Percentiles rank a stretch among this genome's conserved stretches.
phyloP scores from a whole-genome alignment of 2,329 filamentous ascomycete genomes.

The Trichoderma asperellum region DNA sequence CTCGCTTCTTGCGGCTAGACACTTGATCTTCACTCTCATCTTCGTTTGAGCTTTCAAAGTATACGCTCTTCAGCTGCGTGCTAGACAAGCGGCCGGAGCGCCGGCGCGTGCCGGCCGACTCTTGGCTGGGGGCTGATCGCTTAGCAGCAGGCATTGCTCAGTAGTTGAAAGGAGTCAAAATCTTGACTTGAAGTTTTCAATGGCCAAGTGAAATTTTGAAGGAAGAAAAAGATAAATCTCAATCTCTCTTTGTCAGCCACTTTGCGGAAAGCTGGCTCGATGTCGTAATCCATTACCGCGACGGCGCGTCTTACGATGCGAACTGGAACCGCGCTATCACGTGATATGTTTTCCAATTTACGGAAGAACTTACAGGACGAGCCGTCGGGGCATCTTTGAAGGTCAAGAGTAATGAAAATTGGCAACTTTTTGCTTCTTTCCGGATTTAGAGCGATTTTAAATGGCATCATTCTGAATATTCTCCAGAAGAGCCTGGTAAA shows the following conservation, averaged over 20 bases:
- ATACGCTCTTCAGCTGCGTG: constrained; percentile 54
- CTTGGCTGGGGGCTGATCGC: constrained; percentile 40
- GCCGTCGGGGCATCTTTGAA: not conserved
- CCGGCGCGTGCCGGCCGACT: constrained; percentile 44
- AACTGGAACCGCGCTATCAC: constrained; percentile 35
- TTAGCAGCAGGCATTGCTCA: constrained; percentile 47
- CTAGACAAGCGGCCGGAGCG: constrained; percentile 53
- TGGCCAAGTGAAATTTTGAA: not conserved
- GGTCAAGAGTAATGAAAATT: not conserved
- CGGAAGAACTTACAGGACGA: not conserved
- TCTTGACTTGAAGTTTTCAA: not conserved
- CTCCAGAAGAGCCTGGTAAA: not conserved
- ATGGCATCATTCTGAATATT: not conserved
- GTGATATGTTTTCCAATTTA: constrained; percentile 29
- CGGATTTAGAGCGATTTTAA: not conserved
- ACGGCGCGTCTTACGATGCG: constrained; percentile 31
- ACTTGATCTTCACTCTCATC: constrained; percentile 30
- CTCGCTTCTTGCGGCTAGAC: constrained; percentile 32
- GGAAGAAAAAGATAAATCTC: not conserved
- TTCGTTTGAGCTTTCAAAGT: constrained; percentile 51
- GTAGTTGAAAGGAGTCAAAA: not conserved
- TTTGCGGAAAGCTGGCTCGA: constrained; percentile 6
- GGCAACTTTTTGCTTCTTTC: not conserved
- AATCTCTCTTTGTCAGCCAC: not conserved
- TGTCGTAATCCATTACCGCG: constrained; percentile 37